Evolutionary conservation across 345 rosid genomes (phyloP).

Genomic region (Clausena lansium): DNA sequence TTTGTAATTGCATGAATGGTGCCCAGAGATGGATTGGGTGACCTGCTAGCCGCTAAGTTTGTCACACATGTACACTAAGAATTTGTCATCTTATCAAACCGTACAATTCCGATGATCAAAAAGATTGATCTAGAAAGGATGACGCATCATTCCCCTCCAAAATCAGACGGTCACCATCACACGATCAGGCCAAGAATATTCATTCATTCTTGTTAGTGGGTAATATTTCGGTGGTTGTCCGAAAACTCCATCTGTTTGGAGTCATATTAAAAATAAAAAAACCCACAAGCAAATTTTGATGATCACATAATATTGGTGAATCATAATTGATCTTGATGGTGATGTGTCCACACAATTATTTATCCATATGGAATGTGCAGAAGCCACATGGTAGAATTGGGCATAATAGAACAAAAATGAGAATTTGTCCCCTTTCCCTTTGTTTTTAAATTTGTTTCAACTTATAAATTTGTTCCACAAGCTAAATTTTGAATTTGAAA

Average conservation of each 20-base stretch:
- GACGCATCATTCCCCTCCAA: not conserved
- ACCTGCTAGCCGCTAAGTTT: not conserved
- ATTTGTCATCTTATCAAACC: not conserved
- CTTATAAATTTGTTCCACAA: not conserved
- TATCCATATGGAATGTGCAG: not conserved
- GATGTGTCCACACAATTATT: not conserved
- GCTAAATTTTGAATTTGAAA: not conserved
- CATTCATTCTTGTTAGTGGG: not conserved
- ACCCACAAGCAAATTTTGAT: not conserved
- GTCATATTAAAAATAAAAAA: not conserved
- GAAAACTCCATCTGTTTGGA: not conserved
- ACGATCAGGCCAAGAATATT: not conserved
- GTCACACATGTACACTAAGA: not conserved
- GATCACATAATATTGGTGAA: not conserved
- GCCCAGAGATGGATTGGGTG: not conserved
- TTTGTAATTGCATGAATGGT: not conserved
- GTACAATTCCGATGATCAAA: not conserved
- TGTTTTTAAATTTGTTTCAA: not conserved
- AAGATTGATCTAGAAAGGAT: not conserved
- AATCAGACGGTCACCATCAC: not conserved
- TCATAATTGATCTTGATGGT: not conserved
- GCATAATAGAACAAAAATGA: not conserved
- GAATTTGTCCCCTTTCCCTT: not conserved
- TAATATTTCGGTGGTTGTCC: not conserved
- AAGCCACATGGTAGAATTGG: too few species aligned